Evolutionary conservation across 1,139 yeast genomes (phyloP), one percentile per base, ranked within the genome.

Genomic region (Pichia sp.): DNA sequence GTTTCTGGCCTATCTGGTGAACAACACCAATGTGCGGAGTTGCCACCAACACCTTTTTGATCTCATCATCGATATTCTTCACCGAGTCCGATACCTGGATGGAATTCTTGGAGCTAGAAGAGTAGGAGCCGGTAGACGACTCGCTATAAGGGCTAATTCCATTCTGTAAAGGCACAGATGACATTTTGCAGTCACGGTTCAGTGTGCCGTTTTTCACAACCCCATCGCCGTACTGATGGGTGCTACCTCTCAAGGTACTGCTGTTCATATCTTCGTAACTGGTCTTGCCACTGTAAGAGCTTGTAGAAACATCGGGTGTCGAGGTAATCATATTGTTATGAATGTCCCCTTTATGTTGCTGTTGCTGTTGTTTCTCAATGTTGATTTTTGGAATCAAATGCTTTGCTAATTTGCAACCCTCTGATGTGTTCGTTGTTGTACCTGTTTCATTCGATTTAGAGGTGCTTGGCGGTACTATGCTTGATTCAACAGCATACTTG

Each of bases 31-130:
- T 6, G 8, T 43, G 31, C 7, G 49, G 44, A 8, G 50, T 31
- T n/a, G 23, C 28, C 19, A 49, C 9, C 18, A 46, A 12, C 12
- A 40, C 30, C 10, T 47, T 21, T 10, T 47, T 44, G 10, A 52
- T 28, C 36, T 52, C 52, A 23, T 52, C 48, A 37, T 52, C 55
- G 4, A 52, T 52, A 37, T 52, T 47, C 34, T 52, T 49, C 21
- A 49, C 42, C 2, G 39, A 37, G 16, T 45, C 46, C 2, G 52
- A 50, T 8, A 46, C 44, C 30, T 46, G 50, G 9, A 46, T 43
- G 3, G 52, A 46, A 46, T 28, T 37, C 2, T n/a, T 31, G 16
- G 36, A 31, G 16, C 36, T 9, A n/a, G 41, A 26, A 19, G 47
- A 49, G 19, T 43, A 42, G 21, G 47, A 36, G 8, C 22, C 28